Percentiles rank a stretch among this genome's conserved stretches.
phyloP scores from a whole-genome alignment of 805 yeast genomes.

The Candida ovalis region DNA sequence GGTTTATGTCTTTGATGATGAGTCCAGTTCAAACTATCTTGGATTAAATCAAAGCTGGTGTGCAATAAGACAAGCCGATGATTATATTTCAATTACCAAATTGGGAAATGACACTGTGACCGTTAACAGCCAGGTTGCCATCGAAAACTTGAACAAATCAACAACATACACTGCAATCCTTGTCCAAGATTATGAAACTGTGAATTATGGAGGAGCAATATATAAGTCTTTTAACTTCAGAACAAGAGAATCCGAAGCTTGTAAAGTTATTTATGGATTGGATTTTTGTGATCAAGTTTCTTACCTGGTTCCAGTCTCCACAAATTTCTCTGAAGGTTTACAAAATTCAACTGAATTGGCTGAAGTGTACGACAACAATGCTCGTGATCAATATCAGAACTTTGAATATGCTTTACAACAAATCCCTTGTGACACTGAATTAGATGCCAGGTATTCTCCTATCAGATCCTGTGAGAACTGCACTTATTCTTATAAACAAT shows the following conservation, averaged over 20 bases:
- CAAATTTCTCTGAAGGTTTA: constrained; percentile 22
- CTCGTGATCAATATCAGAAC: constrained; percentile 51
- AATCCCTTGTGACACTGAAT: constrained; percentile 66
- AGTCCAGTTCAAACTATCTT: constrained; percentile 32
- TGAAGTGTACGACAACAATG: constrained; percentile 58
- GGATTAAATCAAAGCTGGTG: constrained; percentile 60
- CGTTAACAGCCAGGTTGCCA: constrained; percentile 47
- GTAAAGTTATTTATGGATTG: constrained; percentile 70
- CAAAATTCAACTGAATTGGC: constrained; percentile 35
- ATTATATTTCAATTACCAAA: constrained; percentile 1
- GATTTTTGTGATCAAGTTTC: constrained; percentile 80
- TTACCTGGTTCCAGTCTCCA: constrained; percentile 71
- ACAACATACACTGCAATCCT: constrained; percentile 64
- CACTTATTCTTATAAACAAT: constrained; percentile 62
- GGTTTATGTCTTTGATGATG: constrained; percentile 46
- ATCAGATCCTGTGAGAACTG: constrained; percentile 73
- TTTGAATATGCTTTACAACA: constrained; percentile 76
- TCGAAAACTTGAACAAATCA: constrained; percentile 56
- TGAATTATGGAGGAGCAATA: constrained; percentile 56
- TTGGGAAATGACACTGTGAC: constrained; percentile 22
- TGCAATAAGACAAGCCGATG: constrained; percentile 50
- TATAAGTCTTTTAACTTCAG: constrained; percentile 55
- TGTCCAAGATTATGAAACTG: constrained; percentile 41
- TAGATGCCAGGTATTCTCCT: constrained; percentile 70
- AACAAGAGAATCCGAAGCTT: constrained; percentile 50